Evolutionary conservation across 352 stramenopile genomes (phyloP).

Genomic region (Pythium inflatum): DNA sequence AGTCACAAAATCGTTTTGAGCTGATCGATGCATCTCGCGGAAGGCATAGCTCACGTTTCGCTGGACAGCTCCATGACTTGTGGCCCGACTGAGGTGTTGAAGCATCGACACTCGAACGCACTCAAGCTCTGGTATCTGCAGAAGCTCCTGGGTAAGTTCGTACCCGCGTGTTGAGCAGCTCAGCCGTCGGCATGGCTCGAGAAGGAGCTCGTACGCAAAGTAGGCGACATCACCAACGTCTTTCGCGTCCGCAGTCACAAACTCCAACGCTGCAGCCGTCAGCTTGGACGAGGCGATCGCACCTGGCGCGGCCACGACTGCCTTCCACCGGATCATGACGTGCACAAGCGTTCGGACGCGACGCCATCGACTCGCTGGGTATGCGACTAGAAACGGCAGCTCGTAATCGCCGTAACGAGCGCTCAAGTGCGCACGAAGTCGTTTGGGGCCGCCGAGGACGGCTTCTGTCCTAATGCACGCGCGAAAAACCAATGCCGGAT

Average conservation of each 20-base stretch:
- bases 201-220: slow-evolving; percentile 20
- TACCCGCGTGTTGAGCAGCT: slow-evolving; percentile 26
- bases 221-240: slow-evolving; percentile 8
- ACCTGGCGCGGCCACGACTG: background rate
- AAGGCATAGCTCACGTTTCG: slow-evolving; percentile 14
- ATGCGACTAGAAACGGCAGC: slow-evolving; percentile 22
- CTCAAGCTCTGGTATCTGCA: slow-evolving; percentile 7
- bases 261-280: slow-evolving; percentile 19
- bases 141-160: slow-evolving; percentile 21
- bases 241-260: slow-evolving; percentile 21
- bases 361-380: slow-evolving; percentile 29
- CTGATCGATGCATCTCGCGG: slow-evolving; percentile 19
- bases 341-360: slow-evolving; percentile 30
- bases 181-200: slow-evolving; percentile 26
- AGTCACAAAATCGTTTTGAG: slow-evolving; percentile 22
- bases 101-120: slow-evolving; percentile 9
- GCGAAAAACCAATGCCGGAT: slow-evolving; percentile 25
- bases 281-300: background rate
- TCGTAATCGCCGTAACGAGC: slow-evolving; percentile 10
- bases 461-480: slow-evolving; percentile 17
- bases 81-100: slow-evolving; percentile 6
- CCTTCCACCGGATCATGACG: slow-evolving; percentile 26
- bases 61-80: background rate
- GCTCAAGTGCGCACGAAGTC: slow-evolving; percentile 24
- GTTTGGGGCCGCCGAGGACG: background rate